Evolutionary conservation across 2,329 filamentous ascomycete species (phyloP).

Genomic region (Fusarium veterinarium): DNA sequence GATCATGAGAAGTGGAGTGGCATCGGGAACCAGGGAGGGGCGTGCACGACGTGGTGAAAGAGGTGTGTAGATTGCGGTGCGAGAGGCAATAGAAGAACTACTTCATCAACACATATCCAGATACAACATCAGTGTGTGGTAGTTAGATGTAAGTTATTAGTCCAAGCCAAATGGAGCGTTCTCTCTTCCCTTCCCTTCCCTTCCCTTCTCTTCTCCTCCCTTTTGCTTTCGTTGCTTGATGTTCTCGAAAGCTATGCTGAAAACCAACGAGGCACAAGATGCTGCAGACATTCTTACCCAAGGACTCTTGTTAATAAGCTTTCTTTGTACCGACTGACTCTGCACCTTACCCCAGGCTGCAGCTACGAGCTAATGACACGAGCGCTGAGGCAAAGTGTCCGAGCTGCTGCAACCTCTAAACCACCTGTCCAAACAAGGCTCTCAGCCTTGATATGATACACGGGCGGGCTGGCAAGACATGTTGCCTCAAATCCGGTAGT

Average conservation of each 20-base stretch:
- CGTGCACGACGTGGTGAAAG: slow-evolving; percentile 9
- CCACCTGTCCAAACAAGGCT: slow-evolving; percentile 9
- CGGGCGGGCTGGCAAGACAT: slow-evolving; percentile 25
- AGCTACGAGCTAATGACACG: slow-evolving; percentile 19
- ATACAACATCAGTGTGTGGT: slow-evolving; percentile 1
- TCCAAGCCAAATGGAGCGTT: not conserved
- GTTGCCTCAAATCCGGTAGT: slow-evolving; percentile 29
- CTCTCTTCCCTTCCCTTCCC: not conserved
- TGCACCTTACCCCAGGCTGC: slow-evolving; percentile 20
- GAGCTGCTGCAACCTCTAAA: slow-evolving; percentile 11
- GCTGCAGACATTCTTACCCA: not conserved
- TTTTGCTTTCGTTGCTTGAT: not conserved
- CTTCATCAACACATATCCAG: slow-evolving; percentile 10
- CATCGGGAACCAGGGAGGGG: slow-evolving; percentile 40
- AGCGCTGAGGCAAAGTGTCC: slow-evolving; percentile 21
- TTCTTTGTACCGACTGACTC: slow-evolving; percentile 10
- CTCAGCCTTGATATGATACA: slow-evolving; percentile 18
- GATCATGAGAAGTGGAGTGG: slow-evolving; percentile 42
- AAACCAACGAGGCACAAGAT: not conserved
- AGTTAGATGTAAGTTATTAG: not conserved
- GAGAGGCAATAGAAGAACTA: slow-evolving; percentile 1
- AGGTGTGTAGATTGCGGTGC: slow-evolving; percentile 7
- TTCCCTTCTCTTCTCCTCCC: not conserved
- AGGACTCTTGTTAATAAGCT: slow-evolving; percentile 10
- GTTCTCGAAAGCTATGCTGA: not conserved